Evolutionary conservation across 257 asterid genomes (phyloP), one percentile per base, ranked within the genome.

Genomic region (Sherardia arvensis): DNA sequence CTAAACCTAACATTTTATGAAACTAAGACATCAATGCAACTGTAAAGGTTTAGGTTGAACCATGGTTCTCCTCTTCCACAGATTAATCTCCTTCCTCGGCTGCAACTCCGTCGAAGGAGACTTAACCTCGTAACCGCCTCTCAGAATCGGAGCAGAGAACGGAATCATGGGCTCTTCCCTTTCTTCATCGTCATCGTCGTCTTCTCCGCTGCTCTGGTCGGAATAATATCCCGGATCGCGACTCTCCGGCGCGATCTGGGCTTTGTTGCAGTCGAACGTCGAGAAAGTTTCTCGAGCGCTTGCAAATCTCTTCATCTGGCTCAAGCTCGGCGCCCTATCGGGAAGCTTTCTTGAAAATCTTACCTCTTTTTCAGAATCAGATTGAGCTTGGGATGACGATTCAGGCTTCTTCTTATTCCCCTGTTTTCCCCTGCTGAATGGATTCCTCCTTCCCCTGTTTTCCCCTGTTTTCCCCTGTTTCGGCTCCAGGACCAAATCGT

Each of bases 1-100:
- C 58, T 53, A 23, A 9, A 30, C n/a, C 8, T 51, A 64, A 49
- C 25, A 11, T 5, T n/a, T n/a, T n/a, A 33, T 49, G 32, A 25
- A 38, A 11, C 59, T 40, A 66, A 0, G 30, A 43, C 15, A 49
- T 7, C 8, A 53, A 61, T 47, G 53, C 47, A 74, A 7, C 21
- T 83, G 85, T 61, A 87, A 89, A 18, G 88, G 90, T 71, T 67
- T 74, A 22, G 96, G 97, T 77, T 73, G 81, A 26, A 86, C 77
- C 95, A 86, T 74, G 3, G 91, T 87, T 82, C 97, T 81, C 66
- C 96, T 84, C 38, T 81, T 85, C 97, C 97, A 87, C 71, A 91
- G 64, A 81, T 91, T 91, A 56, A 91, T 83, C 74, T 91, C 96
- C 69, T 83, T 87, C 73, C 79, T 91, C 67, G 93, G 91, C 83